phyloP scores from a whole-genome alignment of 148 eudicot genomes.

The Drosera capensis region DNA sequence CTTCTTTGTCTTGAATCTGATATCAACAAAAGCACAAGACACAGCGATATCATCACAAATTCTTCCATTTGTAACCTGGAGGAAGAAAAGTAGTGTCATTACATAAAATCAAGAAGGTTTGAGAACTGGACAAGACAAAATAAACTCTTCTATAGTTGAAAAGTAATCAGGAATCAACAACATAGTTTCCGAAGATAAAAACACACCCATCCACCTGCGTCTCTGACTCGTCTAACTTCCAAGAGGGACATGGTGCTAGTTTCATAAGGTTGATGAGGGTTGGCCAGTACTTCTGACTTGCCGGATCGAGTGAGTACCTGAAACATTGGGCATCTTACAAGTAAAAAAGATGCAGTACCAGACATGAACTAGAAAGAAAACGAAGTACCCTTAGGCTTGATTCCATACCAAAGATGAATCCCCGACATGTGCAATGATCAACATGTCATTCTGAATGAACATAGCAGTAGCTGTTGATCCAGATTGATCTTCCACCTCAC shows the following conservation, averaged over 20 bases:
- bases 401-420: conserved; percentile 71
- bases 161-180: too few species aligned
- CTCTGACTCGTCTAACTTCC: conserved; percentile 73
- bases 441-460: conserved; percentile 40
- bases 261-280: conserved; percentile 89
- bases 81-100: conserved; percentile 1
- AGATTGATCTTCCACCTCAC: conserved; percentile 51
- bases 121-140: too few species aligned
- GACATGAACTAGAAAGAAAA: not conserved
- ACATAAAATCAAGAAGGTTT: conserved; percentile 3
- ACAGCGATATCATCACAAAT: conserved; percentile 96
- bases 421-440: conserved; percentile 79
- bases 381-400: conserved; percentile 1
- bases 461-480: conserved; percentile 85
- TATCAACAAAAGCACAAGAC: conserved; percentile 95
- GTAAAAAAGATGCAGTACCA: too few species aligned
- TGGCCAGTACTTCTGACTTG: conserved; percentile 63
- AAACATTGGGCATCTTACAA: conserved; percentile 2
- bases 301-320: conserved; percentile 83
- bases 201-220: conserved; percentile 99
- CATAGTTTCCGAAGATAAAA: conserved; percentile 18
- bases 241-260: conserved; percentile 53
- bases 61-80: conserved; percentile 80
- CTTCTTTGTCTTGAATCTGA: conserved; percentile 90
- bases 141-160: too few species aligned